phyloP scores from a whole-genome alignment of 352 stramenopile genomes.

The Phytophthora pseudosyringae region DNA sequence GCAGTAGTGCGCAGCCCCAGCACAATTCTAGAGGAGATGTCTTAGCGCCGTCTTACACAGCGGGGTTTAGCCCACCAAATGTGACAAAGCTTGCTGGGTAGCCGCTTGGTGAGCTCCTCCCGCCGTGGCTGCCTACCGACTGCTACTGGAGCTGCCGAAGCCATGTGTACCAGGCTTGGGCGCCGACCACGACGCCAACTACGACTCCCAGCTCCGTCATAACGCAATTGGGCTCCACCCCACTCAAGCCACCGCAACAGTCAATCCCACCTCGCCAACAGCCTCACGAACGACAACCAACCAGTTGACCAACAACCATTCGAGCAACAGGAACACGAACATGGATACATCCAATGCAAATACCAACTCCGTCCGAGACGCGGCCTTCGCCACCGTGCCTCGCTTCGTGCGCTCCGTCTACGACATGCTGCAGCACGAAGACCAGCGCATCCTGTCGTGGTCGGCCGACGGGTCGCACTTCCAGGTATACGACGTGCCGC shows the following conservation, averaged over 20 bases:
- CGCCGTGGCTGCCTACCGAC: slow-evolving; percentile 1
- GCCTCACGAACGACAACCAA: not conserved
- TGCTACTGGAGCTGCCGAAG: not conserved
- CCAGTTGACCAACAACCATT: not conserved
- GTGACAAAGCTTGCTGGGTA: slow-evolving; percentile 1
- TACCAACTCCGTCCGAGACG: not conserved
- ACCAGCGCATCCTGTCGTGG: slow-evolving; percentile 52
- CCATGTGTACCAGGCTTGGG: no score
- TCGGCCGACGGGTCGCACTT: slow-evolving; percentile 72
- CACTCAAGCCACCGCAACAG: slow-evolving; percentile 12
- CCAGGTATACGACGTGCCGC: slow-evolving; percentile 79
- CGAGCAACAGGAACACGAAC: slow-evolving; percentile 1
- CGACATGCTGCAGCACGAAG: slow-evolving; percentile 68
- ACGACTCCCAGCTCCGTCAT: slow-evolving; percentile 4
- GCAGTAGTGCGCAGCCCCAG: not conserved
- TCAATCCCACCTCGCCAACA: not conserved
- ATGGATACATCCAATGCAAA: not conserved
- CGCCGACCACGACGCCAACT: not conserved
- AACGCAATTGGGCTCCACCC: slow-evolving; percentile 18
- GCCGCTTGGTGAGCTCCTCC: slow-evolving; percentile 6
- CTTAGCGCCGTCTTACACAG: slow-evolving; percentile 1
- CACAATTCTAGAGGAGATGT: slow-evolving; percentile 6
- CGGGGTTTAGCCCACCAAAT: not conserved
- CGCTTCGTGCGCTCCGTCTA: slow-evolving; percentile 59
- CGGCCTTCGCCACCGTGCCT: slow-evolving; percentile 17